These are phyloP conservation scores for Botryotinia calthae DNA, from an alignment of 2,329 filamentous ascomycete species.

Conservation along the genomic window DNA sequence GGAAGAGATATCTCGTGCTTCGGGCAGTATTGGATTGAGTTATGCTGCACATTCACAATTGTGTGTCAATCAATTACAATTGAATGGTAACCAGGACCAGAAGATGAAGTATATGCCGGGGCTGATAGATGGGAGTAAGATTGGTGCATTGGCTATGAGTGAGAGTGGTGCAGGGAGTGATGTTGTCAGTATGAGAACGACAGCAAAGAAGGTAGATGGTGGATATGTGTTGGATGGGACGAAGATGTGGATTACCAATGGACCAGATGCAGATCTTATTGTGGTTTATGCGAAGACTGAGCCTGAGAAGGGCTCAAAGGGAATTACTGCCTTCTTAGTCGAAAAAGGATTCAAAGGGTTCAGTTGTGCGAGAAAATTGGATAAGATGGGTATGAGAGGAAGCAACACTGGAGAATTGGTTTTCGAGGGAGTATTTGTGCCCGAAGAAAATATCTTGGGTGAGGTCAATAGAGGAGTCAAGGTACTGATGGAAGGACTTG, in stretches of 20 bases:
- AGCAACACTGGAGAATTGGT: conserved; percentile 94
- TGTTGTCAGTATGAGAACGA: conserved; percentile 93
- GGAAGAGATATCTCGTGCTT: conserved; percentile 90
- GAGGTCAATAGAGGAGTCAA: conserved; percentile 76
- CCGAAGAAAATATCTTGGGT: conserved; percentile 76
- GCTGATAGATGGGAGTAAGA: conserved; percentile 73
- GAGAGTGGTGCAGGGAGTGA: conserved; percentile 89
- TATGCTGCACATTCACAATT: conserved; percentile 96
- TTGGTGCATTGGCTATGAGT: conserved; percentile 92
- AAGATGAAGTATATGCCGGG: conserved; percentile 78
- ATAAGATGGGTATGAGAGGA: conserved; percentile 98
- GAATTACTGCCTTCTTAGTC: conserved; percentile 93
- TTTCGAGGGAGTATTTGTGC: conserved; percentile 89
- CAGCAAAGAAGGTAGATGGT: conserved; percentile 75
- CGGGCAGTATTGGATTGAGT: conserved; percentile 78
- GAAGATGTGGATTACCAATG: conserved; percentile 99
- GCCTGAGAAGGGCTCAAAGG: conserved; percentile 76
- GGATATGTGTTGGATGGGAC: conserved; percentile 75
- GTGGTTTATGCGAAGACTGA: conserved; percentile 97
- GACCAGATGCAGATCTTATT: conserved; percentile 87
- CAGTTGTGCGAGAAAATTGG: conserved; percentile 82
- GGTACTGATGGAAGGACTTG: conserved; percentile 94
- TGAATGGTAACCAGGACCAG: conserved; percentile 79
- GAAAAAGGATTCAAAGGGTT: conserved; percentile 70
- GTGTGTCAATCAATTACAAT: conserved; percentile 91